A percentile compares a stretch with the other conserved stretches of the same genome.
These are phyloP conservation scores for Metarhizium robertsii DNA, from an alignment of 2,329 filamentous ascomycete species.

Conservation along the genomic window DNA sequence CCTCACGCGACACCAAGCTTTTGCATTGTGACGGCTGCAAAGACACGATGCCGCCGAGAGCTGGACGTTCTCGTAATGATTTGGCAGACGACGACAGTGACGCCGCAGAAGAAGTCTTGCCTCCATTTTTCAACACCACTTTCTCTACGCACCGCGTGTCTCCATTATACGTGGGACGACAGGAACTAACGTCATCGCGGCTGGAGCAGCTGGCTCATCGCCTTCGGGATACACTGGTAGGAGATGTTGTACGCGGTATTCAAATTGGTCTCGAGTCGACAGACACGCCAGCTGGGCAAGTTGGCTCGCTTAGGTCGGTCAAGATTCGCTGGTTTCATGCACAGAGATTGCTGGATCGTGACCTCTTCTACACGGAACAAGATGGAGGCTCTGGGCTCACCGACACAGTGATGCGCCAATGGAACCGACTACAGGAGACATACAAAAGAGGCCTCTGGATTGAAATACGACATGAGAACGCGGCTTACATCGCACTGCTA, in stretches of 20 bases:
- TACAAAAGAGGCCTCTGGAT: conserved; percentile 31
- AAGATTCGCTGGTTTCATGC: conserved; percentile 36
- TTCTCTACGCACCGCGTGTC: conserved; percentile 48
- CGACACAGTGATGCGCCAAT: conserved; percentile 8
- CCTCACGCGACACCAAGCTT: neutral
- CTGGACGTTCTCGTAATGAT: conserved; percentile 2
- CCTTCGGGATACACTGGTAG: conserved; percentile 45
- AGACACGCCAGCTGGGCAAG: conserved; percentile 28
- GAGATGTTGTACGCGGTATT: conserved; percentile 51
- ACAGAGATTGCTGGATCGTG: conserved; percentile 20
- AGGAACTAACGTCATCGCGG: conserved; percentile 26
- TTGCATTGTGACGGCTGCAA: neutral
- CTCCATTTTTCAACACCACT: conserved; percentile 48
- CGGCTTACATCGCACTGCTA: conserved; percentile 39
- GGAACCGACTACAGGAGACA: conserved; percentile 12
- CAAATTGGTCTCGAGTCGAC: conserved; percentile 39
- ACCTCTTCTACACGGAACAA: conserved; percentile 11
- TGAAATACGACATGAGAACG: conserved; percentile 43
- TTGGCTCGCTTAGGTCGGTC: conserved; percentile 35
- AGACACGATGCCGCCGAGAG: conserved; percentile 3
- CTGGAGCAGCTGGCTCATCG: conserved; percentile 36
- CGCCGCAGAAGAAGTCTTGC: conserved; percentile 16
- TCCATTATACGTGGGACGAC: conserved; percentile 38
- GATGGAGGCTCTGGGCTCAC: conserved; percentile 9
- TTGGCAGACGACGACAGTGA: conserved; percentile 12